Conservation (phyloP, 2,329 filamentous ascomycete genomes). For the Beauveria sp. region DNA sequence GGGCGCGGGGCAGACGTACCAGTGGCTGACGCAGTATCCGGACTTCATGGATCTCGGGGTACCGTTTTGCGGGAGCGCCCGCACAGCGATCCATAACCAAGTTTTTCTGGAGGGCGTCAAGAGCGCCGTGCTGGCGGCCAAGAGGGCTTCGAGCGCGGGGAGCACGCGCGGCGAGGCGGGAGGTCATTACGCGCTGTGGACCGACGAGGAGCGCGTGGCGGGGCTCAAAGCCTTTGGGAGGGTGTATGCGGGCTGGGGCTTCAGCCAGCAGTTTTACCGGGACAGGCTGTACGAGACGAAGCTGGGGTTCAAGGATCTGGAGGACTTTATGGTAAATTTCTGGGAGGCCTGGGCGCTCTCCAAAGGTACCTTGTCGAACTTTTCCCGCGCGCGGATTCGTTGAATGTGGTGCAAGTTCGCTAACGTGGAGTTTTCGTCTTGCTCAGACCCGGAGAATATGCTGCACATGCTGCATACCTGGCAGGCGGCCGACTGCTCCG, state of each 20-base stretch:
- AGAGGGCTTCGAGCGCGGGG: conserved; percentile 42
- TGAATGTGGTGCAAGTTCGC: too few relatives aligned
- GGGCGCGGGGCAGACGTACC: conserved; percentile 47
- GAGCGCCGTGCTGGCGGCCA: conserved; percentile 35
- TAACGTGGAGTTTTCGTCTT: too few relatives aligned
- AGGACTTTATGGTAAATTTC: conserved; percentile 66
- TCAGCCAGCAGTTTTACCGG: conserved; percentile 72
- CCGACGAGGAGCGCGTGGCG: conserved; percentile 33
- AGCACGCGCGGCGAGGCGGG: conserved; percentile 23
- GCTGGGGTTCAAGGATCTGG: conserved; percentile 59
- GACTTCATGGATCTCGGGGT: conserved; percentile 38
- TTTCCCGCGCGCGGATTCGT: too few relatives aligned
- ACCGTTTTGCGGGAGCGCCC: conserved; percentile 42
- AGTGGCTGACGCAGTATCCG: conserved; percentile 42
- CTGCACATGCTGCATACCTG: conserved; percentile 70
- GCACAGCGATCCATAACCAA: conserved; percentile 44
- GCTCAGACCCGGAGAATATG: conserved; percentile 62
- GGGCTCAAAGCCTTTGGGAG: conserved; percentile 62
- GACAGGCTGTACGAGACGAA: conserved; percentile 57
- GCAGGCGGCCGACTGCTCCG: conserved; percentile 65
- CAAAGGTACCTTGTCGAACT: conserved; percentile 32
- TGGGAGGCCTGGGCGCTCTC: conserved; percentile 69
- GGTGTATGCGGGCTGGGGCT: conserved; percentile 76
- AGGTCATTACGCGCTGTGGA: conserved; percentile 19
- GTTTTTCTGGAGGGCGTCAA: conserved; percentile 48